phyloP scores from a whole-genome alignment of 2,329 filamentous ascomycete genomes.

The Rasamsonia emersonii region DNA sequence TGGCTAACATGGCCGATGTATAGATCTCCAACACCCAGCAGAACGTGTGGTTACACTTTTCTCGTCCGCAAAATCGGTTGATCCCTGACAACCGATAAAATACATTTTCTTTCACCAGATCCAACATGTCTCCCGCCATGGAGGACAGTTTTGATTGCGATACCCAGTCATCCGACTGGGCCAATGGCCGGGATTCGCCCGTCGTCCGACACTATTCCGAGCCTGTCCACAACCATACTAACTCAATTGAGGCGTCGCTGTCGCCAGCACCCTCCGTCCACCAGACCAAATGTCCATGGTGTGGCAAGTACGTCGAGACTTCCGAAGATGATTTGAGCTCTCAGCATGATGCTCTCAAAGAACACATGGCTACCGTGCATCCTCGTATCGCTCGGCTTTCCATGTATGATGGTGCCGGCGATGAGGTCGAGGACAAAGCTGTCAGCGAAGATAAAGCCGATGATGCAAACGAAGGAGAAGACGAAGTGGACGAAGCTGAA shows the following conservation, averaged over 20 bases:
- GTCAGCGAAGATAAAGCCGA: constrained; percentile 4
- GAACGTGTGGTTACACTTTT: too few species aligned
- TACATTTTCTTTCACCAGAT: too few species aligned
- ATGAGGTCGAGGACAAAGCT: constrained; percentile 13
- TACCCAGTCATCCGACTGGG: constrained; percentile 28
- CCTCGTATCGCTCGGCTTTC: constrained; percentile 20
- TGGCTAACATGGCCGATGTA: constrained; percentile 22
- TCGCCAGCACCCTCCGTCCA: constrained; percentile 22
- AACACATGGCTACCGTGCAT: constrained; percentile 27
- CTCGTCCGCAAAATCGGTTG: too few species aligned
- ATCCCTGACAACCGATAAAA: too few species aligned
- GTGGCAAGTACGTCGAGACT: constrained; percentile 24
- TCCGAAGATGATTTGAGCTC: constrained; percentile 16
- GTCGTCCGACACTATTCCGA: constrained; percentile 32
- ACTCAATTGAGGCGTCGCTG: constrained; percentile 26
- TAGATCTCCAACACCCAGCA: constrained; percentile 1
- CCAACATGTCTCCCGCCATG: constrained; percentile 25
- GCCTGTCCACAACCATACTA: constrained; percentile 21
- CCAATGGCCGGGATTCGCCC: constrained; percentile 27
- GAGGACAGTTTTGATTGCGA: constrained; percentile 27
- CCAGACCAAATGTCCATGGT: constrained; percentile 27
- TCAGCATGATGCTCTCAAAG: constrained; percentile 21
- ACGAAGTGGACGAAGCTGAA: constrained; percentile 11
- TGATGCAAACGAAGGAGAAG: constrained; percentile 6
- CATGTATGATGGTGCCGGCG: constrained; percentile 17